These are phyloP conservation scores for Kwoniella europaea DNA, from an alignment of 768 basidiomycete genomes.

Conservation along the genomic window DNA sequence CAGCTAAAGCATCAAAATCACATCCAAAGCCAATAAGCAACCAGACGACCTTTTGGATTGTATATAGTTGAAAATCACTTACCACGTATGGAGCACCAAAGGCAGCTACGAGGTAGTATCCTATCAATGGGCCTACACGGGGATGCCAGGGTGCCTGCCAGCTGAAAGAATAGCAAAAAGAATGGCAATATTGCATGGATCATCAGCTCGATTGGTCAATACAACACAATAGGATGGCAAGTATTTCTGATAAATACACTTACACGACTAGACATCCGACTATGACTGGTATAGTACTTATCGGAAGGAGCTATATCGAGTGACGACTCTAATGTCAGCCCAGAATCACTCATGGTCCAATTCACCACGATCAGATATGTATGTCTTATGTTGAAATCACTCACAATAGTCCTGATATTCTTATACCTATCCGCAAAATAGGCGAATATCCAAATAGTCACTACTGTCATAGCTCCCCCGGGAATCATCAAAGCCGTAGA, in stretches of 20 bases:
- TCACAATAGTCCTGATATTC: slow-evolving; percentile 52
- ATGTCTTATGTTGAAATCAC: no score
- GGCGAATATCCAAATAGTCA: slow-evolving; percentile 54
- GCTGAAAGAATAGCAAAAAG: neutral
- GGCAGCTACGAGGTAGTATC: slow-evolving; percentile 54
- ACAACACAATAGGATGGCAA: neutral
- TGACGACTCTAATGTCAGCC: no score
- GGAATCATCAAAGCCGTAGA: slow-evolving; percentile 54
- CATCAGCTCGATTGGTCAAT: neutral
- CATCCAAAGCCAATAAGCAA: neutral
- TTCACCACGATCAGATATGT: no score
- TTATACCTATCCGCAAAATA: slow-evolving; percentile 48
- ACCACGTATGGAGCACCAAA: slow-evolving; percentile 21
- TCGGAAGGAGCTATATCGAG: slow-evolving; percentile 51
- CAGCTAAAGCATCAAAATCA: slow-evolving; percentile 20
- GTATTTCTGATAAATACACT: neutral
- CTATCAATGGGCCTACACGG: slow-evolving; percentile 54
- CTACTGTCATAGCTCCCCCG: slow-evolving; percentile 55
- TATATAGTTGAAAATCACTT: neutral
- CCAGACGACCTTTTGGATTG: neutral
- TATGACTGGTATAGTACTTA: slow-evolving; percentile 57
- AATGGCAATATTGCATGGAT: no score
- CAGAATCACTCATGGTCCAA: no score
- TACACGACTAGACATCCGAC: slow-evolving; percentile 51
- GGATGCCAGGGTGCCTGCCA: slow-evolving; percentile 55